phyloP scores from a whole-genome alignment of 2,329 filamentous ascomycete genomes.

The Trichoderma gracile region DNA sequence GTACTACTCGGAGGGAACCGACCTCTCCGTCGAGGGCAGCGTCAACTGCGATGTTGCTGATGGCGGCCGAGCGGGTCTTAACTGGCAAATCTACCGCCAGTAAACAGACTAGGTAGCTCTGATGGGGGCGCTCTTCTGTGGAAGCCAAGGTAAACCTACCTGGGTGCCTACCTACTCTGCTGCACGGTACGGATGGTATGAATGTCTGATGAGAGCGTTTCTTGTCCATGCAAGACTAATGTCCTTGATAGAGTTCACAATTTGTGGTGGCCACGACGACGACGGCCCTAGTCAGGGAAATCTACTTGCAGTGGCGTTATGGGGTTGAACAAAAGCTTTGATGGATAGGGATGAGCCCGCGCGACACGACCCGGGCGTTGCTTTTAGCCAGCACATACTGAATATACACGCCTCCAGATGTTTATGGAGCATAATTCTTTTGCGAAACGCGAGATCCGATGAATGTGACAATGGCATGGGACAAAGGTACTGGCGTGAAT shows the following conservation, averaged over 20 bases:
- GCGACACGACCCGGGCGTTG: background rate
- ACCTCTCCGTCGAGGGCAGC: conserved; percentile 30
- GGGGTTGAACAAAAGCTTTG: background rate
- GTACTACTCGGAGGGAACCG: conserved; percentile 29
- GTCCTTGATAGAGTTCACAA: background rate
- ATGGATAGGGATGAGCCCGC: background rate
- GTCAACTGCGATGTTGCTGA: conserved; percentile 29
- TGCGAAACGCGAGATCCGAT: background rate
- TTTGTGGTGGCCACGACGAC: background rate
- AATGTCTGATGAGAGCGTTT: background rate
- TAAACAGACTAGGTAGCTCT: background rate
- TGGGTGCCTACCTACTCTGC: background rate
- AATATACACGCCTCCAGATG: background rate
- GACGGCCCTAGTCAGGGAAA: no score
- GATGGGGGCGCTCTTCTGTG: background rate
- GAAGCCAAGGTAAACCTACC: background rate
- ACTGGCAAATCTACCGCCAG: conserved; percentile 31
- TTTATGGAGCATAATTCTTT: background rate
- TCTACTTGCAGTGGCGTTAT: background rate
- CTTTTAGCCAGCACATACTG: background rate
- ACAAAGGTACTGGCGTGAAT: background rate
- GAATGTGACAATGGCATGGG: background rate
- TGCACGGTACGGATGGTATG: background rate
- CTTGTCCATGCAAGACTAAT: background rate
- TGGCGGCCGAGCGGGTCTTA: conserved; percentile 29